A percentile compares a stretch with the other conserved stretches of the same genome.
Evolutionary conservation across 768 basidiomycete genomes (phyloP).

Genomic region (Kwoniella sp.): DNA sequence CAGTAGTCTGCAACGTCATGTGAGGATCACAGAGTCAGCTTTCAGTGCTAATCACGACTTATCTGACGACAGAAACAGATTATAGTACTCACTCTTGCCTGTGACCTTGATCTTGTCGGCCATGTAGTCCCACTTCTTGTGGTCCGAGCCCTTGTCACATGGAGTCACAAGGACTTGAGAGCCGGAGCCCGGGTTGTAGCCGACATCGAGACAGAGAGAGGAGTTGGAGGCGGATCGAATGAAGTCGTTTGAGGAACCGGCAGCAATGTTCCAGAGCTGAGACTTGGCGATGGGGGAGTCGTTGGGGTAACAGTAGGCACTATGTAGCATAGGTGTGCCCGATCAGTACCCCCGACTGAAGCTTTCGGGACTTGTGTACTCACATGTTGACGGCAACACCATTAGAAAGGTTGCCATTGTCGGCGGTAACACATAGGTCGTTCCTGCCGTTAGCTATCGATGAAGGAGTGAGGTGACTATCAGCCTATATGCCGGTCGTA

Average conservation of each 20-base stretch:
- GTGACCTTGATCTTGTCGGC: constrained; percentile 13
- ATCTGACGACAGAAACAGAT: background rate
- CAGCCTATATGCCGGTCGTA: too few relatives aligned
- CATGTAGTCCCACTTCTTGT: constrained; percentile 15
- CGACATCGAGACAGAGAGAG: constrained; percentile 17
- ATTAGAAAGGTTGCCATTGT: background rate
- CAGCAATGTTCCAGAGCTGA: constrained; percentile 22
- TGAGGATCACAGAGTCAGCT: too few relatives aligned
- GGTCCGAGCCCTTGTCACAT: background rate
- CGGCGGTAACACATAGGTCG: constrained; percentile 15
- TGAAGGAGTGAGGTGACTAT: too few relatives aligned
- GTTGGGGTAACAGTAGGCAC: constrained; percentile 16
- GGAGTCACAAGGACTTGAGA: constrained; percentile 1
- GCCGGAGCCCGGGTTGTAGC: constrained; percentile 5
- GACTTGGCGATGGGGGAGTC: constrained; percentile 9
- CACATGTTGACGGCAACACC: constrained; percentile 3
- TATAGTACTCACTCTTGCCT: constrained; percentile 6
- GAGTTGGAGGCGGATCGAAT: constrained; percentile 12
- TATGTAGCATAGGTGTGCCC: background rate
- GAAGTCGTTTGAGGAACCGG: background rate
- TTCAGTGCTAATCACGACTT: background rate
- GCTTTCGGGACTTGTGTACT: background rate
- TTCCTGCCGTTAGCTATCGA: constrained; percentile 7
- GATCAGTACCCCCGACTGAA: background rate
- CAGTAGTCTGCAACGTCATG: constrained; percentile 12